Conservation (phyloP, 1,284 basidiomycete genomes). For the Tausonia pullulans region DNA sequence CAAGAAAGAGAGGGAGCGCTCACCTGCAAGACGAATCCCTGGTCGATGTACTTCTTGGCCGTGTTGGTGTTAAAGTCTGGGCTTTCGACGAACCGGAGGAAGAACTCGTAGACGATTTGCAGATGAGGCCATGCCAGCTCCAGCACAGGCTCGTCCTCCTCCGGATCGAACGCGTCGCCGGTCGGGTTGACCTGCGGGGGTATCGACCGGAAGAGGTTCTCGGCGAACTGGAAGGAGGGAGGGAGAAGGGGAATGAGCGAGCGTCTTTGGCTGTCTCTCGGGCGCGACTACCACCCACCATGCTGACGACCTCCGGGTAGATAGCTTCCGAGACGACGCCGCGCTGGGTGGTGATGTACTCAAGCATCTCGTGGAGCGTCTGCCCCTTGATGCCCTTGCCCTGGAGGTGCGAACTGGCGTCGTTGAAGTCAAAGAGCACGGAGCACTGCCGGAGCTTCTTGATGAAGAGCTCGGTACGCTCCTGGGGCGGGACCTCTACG, state of each 20-base stretch:
- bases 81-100: constrained; percentile 96
- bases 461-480: constrained; percentile 84
- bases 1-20: constrained; percentile 16
- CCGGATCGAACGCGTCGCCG: constrained; percentile 97
- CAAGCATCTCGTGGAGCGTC: constrained; percentile 95
- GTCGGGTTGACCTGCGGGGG: constrained; percentile 97
- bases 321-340: constrained; percentile 93
- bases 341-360: constrained; percentile 94
- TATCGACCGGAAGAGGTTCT: constrained; percentile 98
- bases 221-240: constrained; percentile 57
- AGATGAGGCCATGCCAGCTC: constrained; percentile 99
- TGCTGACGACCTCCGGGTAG: constrained; percentile 98
- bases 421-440: constrained; percentile 98
- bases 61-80: constrained; percentile 97
- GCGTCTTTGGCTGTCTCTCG: too few relatives aligned
- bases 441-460: constrained; percentile 93
- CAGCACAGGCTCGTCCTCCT: constrained; percentile 97
- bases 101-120: constrained; percentile 99
- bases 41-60: constrained; percentile 96
- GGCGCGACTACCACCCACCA: constrained; percentile 49
- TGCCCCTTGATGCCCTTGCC: constrained; percentile 99
- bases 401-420: constrained; percentile 86
- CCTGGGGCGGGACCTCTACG: constrained; percentile 76
- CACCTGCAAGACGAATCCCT: constrained; percentile 74
- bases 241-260: constrained; percentile 12